Evolutionary conservation across 345 rosid species (phyloP).

Genomic region (Fremontodendron californicum): DNA sequence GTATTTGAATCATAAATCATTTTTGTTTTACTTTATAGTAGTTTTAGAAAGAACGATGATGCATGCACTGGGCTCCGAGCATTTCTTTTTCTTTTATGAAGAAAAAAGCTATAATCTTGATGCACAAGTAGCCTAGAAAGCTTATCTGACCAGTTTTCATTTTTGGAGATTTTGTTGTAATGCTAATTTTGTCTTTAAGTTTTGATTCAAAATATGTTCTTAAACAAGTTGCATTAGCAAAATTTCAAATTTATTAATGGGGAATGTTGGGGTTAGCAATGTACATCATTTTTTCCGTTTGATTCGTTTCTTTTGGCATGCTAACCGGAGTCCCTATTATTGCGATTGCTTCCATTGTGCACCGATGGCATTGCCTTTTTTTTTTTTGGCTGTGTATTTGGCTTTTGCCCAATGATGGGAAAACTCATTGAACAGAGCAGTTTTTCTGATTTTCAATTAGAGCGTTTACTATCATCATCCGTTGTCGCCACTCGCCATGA

Average conservation of each 20-base stretch:
- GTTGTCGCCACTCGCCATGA: background rate
- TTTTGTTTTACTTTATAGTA: background rate
- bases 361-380: too few relatives aligned
- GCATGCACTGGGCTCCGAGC: slow-evolving; percentile 12
- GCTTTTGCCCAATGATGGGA: slow-evolving; percentile 24
- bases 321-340: background rate
- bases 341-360: background rate
- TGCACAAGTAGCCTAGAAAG: slow-evolving; percentile 18
- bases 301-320: background rate
- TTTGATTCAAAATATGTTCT: background rate
- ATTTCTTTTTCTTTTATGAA: slow-evolving; percentile 2
- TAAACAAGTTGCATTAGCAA: background rate
- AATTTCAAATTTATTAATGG: background rate
- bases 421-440: background rate
- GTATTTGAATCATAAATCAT: background rate
- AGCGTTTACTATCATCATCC: slow-evolving; percentile 13
- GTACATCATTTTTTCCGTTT: background rate
- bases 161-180: background rate
- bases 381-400: background rate
- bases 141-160: background rate
- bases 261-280: background rate
- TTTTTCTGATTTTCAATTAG: slow-evolving; percentile 14
- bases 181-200: background rate
- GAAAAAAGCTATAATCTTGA: background rate
- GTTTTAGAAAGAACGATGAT: background rate